Evolutionary conservation across 2,329 filamentous ascomycete species (phyloP).

Genomic region (Tolypocladium nubicola): DNA sequence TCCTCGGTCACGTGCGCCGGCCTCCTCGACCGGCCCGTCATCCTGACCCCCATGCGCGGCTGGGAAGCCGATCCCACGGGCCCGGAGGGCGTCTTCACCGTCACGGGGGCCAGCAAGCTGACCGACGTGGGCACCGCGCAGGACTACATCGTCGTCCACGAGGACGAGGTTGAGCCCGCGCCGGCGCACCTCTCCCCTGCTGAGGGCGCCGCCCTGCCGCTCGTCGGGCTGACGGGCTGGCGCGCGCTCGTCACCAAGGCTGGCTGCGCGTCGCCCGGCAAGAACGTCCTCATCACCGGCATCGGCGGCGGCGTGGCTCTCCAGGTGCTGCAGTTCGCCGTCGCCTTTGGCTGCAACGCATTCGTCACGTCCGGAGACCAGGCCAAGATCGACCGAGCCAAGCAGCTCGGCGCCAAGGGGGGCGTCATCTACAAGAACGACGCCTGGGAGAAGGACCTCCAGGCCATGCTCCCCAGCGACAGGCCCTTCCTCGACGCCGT

Average conservation of each 20-base stretch:
- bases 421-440: conserved; percentile 75
- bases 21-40: conserved; percentile 54
- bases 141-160: conserved; percentile 61
- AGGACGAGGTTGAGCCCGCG: conserved; percentile 63
- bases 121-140: conserved; percentile 58
- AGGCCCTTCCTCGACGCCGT: conserved; percentile 69
- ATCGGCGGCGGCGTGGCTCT: conserved; percentile 90
- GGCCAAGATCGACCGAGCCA: conserved; percentile 66
- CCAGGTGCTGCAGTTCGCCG: conserved; percentile 69
- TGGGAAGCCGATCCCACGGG: conserved; percentile 65
- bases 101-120: conserved; percentile 58
- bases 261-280: conserved; percentile 48
- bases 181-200: conserved; percentile 60
- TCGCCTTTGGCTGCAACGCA: conserved; percentile 64
- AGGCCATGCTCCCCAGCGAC: conserved; percentile 49
- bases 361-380: conserved; percentile 68
- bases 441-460: conserved; percentile 72
- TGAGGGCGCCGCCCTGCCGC: conserved; percentile 74
- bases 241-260: conserved; percentile 74
- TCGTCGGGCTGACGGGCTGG: conserved; percentile 84
- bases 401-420: conserved; percentile 61
- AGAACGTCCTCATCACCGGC: conserved; percentile 77
- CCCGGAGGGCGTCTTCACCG: conserved; percentile 58
- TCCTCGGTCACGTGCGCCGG: conserved; percentile 26
- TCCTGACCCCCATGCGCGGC: conserved; percentile 67